Evolutionary conservation across 129 eudicot genomes (phyloP).

Genomic region (Ambrosia trifida): DNA sequence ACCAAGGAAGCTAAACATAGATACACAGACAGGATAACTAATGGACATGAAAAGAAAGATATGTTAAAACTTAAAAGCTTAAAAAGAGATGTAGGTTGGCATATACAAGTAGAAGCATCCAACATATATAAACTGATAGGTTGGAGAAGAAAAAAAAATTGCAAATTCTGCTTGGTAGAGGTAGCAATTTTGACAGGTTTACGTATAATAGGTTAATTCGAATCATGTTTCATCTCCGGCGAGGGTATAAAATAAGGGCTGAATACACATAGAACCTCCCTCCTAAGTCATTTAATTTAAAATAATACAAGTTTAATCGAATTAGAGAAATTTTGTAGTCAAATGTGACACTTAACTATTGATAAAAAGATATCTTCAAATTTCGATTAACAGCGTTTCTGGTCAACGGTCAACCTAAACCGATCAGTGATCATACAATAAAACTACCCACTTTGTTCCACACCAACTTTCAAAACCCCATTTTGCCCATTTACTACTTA

Average conservation of each 20-base stretch:
- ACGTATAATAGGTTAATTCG: no score
- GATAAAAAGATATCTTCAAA: background rate
- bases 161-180: background rate
- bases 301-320: no score
- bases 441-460: background rate
- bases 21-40: conserved; percentile 6
- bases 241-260: no score
- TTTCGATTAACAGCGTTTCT: background rate
- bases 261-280: no score
- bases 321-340: no score
- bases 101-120: background rate
- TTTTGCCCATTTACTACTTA: background rate
- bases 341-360: background rate
- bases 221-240: no score
- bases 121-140: background rate
- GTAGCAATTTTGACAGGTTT: background rate
- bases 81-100: background rate
- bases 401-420: background rate
- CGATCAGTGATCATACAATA: background rate
- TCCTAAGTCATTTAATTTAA: no score
- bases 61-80: background rate
- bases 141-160: background rate
- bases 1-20: conserved; percentile 3
- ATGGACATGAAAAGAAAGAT: conserved; percentile 1
- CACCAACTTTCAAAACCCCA: no score